Evolutionary conservation across 306 rosid species (phyloP), one percentile per base, ranked within the genome.

Genomic region (Senna tora): DNA sequence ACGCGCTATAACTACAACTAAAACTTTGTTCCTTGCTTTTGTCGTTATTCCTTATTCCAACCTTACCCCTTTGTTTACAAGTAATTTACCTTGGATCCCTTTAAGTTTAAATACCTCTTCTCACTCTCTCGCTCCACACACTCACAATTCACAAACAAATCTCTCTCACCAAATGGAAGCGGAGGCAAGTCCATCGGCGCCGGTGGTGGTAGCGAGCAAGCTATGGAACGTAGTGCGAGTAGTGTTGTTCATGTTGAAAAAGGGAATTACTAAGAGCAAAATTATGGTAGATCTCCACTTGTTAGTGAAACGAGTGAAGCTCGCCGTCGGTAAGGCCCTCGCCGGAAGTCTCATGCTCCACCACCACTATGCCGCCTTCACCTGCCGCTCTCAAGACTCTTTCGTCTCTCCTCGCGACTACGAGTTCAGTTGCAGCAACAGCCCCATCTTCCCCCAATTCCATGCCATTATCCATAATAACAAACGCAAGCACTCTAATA

Each of bases 381-480:
- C 90, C 3, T 87, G 92, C 84, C 89, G 89, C 49, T 76, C 88
- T 25, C 45, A 79, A 53, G 80, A 82, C 62, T 67, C 87, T 72
- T 89, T 86, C 80, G 30, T 86, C 32, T 78, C 94, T 5, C 93
- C 97, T 0, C 75, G 87, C 1, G 95, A 94, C 20, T 91, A 89
- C 60, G 97, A 94, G 62, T 94, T 94, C 90, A 94, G 99, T 83
- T 94, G 99, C 85, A 94, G 85, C 79, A 91, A 94, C 78, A 85
- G 85, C 80, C 99, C 98, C 12, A 82, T 84, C 21, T 5, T 63
- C 36, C 88, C 84, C n/a, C 13, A 8, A 32, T 77, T 78, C 46
- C 77, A 50, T 38, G 41, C 67, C 87, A 10, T 36, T 38, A n/a
- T 20, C 7, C 38, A 33, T 39, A 41, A 41, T 10, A 60, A 9